phyloP scores from a whole-genome alignment of 495 filamentous ascomycete genomes.

The Penicillium longicatenatum region DNA sequence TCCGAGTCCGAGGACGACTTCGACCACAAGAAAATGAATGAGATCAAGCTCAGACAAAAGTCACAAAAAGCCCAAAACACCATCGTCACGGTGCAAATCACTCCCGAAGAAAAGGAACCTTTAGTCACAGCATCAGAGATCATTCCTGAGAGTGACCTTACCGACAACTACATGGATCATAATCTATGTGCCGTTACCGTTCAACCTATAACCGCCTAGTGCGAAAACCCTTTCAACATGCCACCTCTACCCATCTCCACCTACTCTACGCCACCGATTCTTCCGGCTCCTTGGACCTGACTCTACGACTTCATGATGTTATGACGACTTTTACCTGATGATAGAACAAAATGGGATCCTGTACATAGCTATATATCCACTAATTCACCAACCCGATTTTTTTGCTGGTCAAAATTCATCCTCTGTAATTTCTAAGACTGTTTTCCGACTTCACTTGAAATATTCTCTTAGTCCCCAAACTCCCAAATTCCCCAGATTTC shows the following conservation, averaged over 20 bases:
- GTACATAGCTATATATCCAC: background rate
- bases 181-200: background rate
- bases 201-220: background rate
- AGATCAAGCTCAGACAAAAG: constrained; percentile 2
- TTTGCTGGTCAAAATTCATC: background rate
- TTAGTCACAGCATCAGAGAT: constrained; percentile 5
- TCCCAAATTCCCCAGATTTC: background rate
- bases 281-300: background rate
- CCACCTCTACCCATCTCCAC: background rate
- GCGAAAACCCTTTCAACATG: background rate
- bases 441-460: background rate
- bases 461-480: background rate
- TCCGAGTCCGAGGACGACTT: constrained; percentile 29
- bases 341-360: background rate
- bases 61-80: background rate
- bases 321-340: background rate
- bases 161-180: background rate
- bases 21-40: background rate
- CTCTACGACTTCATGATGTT: background rate
- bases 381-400: background rate
- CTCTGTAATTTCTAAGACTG: background rate
- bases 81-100: constrained; percentile 13
- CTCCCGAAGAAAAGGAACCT: constrained; percentile 9
- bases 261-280: background rate
- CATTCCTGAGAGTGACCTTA: background rate